phyloP scores from a whole-genome alignment of 2,329 filamentous ascomycete species.

The Fusarium illudens region DNA sequence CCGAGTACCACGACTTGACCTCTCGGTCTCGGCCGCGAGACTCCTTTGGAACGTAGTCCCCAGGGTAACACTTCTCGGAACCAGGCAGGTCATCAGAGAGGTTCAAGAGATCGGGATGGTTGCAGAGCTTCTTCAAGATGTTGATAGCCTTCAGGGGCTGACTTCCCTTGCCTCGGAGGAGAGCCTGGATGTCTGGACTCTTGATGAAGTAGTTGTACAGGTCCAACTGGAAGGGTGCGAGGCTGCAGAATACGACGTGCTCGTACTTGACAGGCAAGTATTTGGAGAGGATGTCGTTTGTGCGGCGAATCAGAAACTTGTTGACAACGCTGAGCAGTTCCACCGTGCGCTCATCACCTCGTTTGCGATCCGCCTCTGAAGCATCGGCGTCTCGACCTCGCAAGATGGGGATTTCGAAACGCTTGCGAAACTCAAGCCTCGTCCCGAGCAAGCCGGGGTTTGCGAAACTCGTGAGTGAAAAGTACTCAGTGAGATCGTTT shows the following conservation, averaged over 20 bases:
- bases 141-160: slow-evolving; percentile 97
- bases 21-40: slow-evolving; percentile 88
- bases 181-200: slow-evolving; percentile 90
- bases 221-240: slow-evolving; percentile 90
- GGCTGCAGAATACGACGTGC: slow-evolving; percentile 97
- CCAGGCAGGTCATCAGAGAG: slow-evolving; percentile 86
- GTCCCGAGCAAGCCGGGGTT: slow-evolving; percentile 93
- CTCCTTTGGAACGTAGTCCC: slow-evolving; percentile 90
- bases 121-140: slow-evolving; percentile 97
- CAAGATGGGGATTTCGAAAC: slow-evolving; percentile 91
- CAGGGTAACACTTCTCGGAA: slow-evolving; percentile 81
- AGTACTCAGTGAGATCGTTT: slow-evolving; percentile 98
- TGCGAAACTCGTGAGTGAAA: slow-evolving; percentile 93
- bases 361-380: slow-evolving; percentile 80
- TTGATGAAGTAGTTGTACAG: slow-evolving; percentile 98
- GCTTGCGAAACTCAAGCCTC: slow-evolving; percentile 89
- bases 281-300: slow-evolving; percentile 97
- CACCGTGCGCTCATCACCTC: slow-evolving; percentile 81
- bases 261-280: slow-evolving; percentile 99
- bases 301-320: slow-evolving; percentile 97
- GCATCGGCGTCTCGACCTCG: slow-evolving; percentile 91
- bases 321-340: slow-evolving; percentile 89
- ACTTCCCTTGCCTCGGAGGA: slow-evolving; percentile 92
- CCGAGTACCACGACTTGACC: slow-evolving; percentile 93
- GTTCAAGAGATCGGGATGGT: slow-evolving; percentile 92